Conservation (phyloP, 768 basidiomycete species). For the Amylocystis lapponica region DNA sequence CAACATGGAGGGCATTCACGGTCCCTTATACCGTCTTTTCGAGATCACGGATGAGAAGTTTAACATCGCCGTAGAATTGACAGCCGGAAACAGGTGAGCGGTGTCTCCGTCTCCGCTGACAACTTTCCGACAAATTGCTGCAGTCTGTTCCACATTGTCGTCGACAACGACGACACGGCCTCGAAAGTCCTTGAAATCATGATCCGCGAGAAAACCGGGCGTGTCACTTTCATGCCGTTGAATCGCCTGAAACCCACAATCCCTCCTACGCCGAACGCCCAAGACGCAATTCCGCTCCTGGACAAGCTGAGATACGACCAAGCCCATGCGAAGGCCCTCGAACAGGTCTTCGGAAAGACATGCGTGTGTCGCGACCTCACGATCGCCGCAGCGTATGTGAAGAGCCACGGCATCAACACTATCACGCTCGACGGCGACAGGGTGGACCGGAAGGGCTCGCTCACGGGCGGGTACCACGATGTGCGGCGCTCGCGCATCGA, state of each 20-base stretch:
- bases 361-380: slow-evolving; percentile 92
- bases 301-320: slow-evolving; percentile 76
- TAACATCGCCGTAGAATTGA: slow-evolving; percentile 89
- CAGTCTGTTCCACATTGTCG: slow-evolving; percentile 95
- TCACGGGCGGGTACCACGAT: slow-evolving; percentile 97
- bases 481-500: slow-evolving; percentile 86
- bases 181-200: slow-evolving; percentile 88
- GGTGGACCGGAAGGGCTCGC: slow-evolving; percentile 91
- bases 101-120: background rate
- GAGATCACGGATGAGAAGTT: slow-evolving; percentile 84
- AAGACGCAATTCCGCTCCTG: slow-evolving; percentile 77
- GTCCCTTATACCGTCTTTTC: slow-evolving; percentile 90
- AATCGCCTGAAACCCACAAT: slow-evolving; percentile 86
- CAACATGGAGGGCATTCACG: slow-evolving; percentile 79
- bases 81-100: slow-evolving; percentile 86
- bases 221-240: slow-evolving; percentile 97
- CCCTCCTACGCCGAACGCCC: slow-evolving; percentile 57
- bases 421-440: slow-evolving; percentile 98
- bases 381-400: slow-evolving; percentile 90
- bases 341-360: slow-evolving; percentile 97
- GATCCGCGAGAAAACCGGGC: slow-evolving; percentile 88
- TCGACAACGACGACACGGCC: slow-evolving; percentile 94
- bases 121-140: slow-evolving; percentile 9
- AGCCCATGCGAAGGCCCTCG: slow-evolving; percentile 74
- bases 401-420: slow-evolving; percentile 91